Evolutionary conservation across 495 filamentous ascomycete species (phyloP), one percentile per base, ranked within the genome.

Genomic region (Staphylotrichum longicolle): DNA sequence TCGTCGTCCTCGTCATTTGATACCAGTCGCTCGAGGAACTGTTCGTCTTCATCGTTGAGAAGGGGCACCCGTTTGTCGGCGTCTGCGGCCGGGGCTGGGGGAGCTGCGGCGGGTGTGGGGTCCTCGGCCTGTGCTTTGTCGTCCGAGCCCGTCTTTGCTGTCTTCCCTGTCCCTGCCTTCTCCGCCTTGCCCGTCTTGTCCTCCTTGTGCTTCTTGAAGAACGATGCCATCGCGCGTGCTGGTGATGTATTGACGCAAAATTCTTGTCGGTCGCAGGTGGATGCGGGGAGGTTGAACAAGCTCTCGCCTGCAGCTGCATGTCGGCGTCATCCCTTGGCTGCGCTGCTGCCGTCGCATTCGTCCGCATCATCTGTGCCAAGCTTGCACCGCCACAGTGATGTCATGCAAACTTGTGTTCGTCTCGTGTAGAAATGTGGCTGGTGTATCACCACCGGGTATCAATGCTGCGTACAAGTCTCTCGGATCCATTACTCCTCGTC

Each of bases 11-110:
- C 30, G 41, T 61, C 49, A 20, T 44, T 54, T 15, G 76, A 72
- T 3, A 76, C 75, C 20, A 81, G 68, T 7, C 65, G 72, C 65
- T 77, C 74, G 46, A 81, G 70, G 60, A 80, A 81, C 40, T 62
- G 59, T 61, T 78, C 71, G 63, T 81, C 78, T 9, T 77, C 74
- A 11, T 69, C 66, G 58, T 77, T 69, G 48, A 81, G 73, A 30
- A 81, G 58, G 2, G 73, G 71, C 46, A 66, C 57, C 11, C 58
- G 51, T 5, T 53, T 32, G 48, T 60, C 3, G 58, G 35, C n/a
- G 37, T 46, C 39, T 8, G 54, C 14, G 11, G 33, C 11, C 12
- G 59, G 45, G 32, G 58, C 14, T 40, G 44, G 35, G 52, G 37
- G 55, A 33, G 33, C 44, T 50, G 44, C 32, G 20, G 58, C 47